These are phyloP conservation scores for Sporormia fimetaria DNA, from an alignment of 495 filamentous ascomycete genomes.

Conservation along the genomic window DNA sequence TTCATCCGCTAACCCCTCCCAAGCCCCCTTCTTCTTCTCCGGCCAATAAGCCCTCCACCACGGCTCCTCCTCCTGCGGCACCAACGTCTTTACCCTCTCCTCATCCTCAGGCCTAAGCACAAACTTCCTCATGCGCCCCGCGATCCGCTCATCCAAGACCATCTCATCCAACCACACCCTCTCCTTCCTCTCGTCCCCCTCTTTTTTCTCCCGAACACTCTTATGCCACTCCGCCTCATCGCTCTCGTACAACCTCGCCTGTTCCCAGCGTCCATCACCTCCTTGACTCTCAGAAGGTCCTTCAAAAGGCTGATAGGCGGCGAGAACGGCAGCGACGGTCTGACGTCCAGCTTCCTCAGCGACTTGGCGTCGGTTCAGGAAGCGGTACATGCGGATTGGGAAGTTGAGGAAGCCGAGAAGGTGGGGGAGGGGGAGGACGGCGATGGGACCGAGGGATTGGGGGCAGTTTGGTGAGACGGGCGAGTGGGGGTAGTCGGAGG, in stretches of 20 bases:
- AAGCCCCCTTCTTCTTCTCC: conserved; percentile 15
- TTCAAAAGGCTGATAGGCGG: conserved; percentile 43
- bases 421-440: conserved; percentile 71
- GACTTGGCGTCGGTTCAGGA: conserved; percentile 71
- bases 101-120: conserved; percentile 53
- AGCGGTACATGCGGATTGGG: conserved; percentile 73
- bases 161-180: conserved; percentile 66
- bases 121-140: conserved; percentile 70
- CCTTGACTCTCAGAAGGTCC: conserved; percentile 14
- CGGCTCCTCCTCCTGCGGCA: conserved; percentile 50
- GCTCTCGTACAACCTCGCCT: conserved; percentile 53
- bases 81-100: conserved; percentile 49
- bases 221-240: conserved; percentile 90
- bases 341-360: conserved; percentile 85
- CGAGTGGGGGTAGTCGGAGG: conserved; percentile 54
- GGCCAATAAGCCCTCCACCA: conserved; percentile 16
- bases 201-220: conserved; percentile 53
- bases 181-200: conserved; percentile 27
- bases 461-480: conserved; percentile 51
- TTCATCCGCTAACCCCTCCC: conserved; percentile 9
- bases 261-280: conserved; percentile 41
- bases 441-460: conserved; percentile 48
- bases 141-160: conserved; percentile 67
- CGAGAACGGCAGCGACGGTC: conserved; percentile 72
- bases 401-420: conserved; percentile 91